A percentile compares a stretch with the other conserved stretches of the same genome.
Conservation (phyloP, 192 early-diverging fungal species). For the Coemansia umbellata region DNA sequence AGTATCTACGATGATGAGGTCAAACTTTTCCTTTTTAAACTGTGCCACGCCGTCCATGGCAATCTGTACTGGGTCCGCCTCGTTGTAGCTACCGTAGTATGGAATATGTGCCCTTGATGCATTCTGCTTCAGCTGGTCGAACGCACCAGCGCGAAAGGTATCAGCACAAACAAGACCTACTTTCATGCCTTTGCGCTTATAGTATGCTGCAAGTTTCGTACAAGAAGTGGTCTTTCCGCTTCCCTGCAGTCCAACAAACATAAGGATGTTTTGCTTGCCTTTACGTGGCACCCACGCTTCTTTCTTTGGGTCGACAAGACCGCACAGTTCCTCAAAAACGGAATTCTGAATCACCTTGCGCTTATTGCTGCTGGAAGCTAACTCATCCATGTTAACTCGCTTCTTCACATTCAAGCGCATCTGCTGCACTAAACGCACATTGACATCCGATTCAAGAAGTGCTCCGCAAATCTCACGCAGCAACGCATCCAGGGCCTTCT, state of each 20-base stretch:
- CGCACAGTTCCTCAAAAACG: slow-evolving; percentile 85
- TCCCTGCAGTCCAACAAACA: slow-evolving; percentile 98
- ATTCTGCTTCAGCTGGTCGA: slow-evolving; percentile 98
- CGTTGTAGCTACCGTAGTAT: slow-evolving; percentile 87
- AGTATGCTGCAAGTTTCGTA: slow-evolving; percentile 89
- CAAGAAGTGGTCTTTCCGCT: slow-evolving; percentile 96
- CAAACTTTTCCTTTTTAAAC: slow-evolving; percentile 90
- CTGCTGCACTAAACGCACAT: slow-evolving; percentile 76
- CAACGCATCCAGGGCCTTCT: slow-evolving; percentile 76
- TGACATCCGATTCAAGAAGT: slow-evolving; percentile 88
- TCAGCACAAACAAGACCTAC: slow-evolving; percentile 89
- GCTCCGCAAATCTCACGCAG: slow-evolving; percentile 84
- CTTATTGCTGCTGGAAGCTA: slow-evolving; percentile 81
- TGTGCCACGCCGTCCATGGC: slow-evolving; percentile 90
- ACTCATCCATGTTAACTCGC: slow-evolving; percentile 75
- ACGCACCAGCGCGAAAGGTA: slow-evolving; percentile 97
- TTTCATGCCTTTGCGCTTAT: slow-evolving; percentile 94
- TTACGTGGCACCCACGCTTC: slow-evolving; percentile 85
- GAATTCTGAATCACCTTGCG: slow-evolving; percentile 82
- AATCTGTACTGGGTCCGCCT: slow-evolving; percentile 88
- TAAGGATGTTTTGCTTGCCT: slow-evolving; percentile 79
- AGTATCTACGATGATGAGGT: slow-evolving; percentile 98
- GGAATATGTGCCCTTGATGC: slow-evolving; percentile 97
- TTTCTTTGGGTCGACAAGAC: slow-evolving; percentile 81
- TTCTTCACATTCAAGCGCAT: slow-evolving; percentile 85